Conservation (phyloP, 805 yeast species). For the Pichia eremophila region DNA sequence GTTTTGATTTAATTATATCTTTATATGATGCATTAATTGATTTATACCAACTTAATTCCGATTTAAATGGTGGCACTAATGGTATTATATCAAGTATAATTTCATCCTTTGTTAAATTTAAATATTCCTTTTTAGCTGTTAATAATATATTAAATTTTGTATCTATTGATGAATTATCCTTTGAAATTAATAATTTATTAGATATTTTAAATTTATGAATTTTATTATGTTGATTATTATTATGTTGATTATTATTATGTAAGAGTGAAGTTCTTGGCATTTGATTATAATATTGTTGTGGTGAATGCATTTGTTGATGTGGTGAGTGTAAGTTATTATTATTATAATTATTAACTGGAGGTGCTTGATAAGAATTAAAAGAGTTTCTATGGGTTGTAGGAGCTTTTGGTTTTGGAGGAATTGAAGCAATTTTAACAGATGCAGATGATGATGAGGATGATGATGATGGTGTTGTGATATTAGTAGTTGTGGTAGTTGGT, state of each 20-base stretch:
- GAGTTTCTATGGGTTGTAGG: neutral
- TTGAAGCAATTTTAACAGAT: neutral
- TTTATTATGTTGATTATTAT: neutral
- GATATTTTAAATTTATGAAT: neutral
- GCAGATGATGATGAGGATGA: neutral
- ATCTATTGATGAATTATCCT: neutral
- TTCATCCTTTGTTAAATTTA: neutral
- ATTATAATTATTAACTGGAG: neutral
- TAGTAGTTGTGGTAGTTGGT: neutral
- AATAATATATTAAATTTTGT: neutral
- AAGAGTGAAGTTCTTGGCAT: neutral
- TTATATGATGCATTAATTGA: neutral
- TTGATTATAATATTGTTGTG: conserved; percentile 7
- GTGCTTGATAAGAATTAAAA: neutral
- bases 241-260: neutral
- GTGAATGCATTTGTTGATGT: neutral
- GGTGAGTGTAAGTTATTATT: neutral
- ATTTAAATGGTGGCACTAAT: neutral
- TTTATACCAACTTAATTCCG: neutral
- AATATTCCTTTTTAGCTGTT: neutral
- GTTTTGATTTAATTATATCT: neutral
- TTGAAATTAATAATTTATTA: neutral
- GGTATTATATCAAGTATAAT: neutral
- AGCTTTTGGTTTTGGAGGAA: neutral
- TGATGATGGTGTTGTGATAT: neutral